phyloP scores from a whole-genome alignment of 192 early-diverging fungal genomes.

The Diversispora epigaea region DNA sequence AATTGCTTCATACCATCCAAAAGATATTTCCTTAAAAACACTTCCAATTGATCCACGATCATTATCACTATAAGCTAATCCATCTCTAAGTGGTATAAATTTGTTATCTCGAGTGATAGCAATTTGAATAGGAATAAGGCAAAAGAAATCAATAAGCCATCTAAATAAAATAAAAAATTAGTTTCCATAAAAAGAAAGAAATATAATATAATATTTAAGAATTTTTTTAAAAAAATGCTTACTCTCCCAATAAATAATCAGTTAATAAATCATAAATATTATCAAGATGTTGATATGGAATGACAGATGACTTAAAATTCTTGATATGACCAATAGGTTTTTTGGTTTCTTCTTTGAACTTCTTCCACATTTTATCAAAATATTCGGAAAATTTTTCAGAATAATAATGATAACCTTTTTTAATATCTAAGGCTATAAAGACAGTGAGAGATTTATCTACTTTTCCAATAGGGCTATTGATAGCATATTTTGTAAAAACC shows the following conservation, averaged over 20 bases:
- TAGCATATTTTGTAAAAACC: conserved; percentile 28
- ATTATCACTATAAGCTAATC: background rate
- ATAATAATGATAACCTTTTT: background rate
- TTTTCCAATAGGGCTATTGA: background rate
- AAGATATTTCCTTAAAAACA: conserved; percentile 8
- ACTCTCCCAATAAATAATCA: conserved; percentile 15
- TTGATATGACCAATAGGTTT: conserved; percentile 21
- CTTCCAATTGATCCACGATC: conserved; percentile 12
- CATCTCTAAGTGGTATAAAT: background rate
- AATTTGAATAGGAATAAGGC: conserved; percentile 22
- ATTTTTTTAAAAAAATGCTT: background rate
- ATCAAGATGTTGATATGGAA: background rate
- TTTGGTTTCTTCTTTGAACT: conserved; percentile 15
- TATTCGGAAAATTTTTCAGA: conserved; percentile 1
- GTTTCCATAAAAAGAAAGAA: background rate
- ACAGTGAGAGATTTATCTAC: background rate
- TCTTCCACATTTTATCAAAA: conserved; percentile 1
- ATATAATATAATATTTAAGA: background rate
- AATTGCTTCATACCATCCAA: background rate
- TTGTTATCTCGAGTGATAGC: background rate
- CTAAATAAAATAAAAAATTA: background rate
- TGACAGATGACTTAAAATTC: background rate
- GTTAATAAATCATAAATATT: background rate
- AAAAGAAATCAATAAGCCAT: conserved; percentile 13
- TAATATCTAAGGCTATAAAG: background rate